Conservation (phyloP, 305 asterid species). For the Solanum aculeatissimum region DNA sequence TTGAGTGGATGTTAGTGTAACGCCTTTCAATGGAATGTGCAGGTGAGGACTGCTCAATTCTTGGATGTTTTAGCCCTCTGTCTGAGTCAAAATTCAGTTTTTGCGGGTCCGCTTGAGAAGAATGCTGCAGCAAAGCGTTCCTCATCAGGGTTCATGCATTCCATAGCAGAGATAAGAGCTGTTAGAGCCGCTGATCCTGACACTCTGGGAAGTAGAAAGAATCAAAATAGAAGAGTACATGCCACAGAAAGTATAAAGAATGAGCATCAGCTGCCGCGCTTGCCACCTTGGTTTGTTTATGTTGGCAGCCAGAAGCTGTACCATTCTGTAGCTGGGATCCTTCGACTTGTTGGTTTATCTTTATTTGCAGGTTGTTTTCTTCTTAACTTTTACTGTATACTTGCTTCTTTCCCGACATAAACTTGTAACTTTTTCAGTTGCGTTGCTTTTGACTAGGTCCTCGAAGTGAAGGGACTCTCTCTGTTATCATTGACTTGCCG, state of each 20-base stretch:
- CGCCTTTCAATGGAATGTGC: conserved; percentile 5
- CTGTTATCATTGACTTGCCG: conserved; percentile 65
- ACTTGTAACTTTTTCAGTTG: not conserved
- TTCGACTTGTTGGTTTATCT: conserved; percentile 69
- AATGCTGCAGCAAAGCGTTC: conserved; percentile 45
- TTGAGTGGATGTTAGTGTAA: not conserved
- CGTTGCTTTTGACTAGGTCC: conserved; percentile 32
- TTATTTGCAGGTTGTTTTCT: conserved; percentile 54
- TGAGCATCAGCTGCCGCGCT: conserved; percentile 59
- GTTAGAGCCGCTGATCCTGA: conserved; percentile 14
- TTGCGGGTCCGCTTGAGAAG: conserved; percentile 80
- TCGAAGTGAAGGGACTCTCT: conserved; percentile 53
- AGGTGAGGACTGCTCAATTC: conserved; percentile 77
- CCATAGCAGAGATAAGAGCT: conserved; percentile 78
- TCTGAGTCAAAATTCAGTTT: conserved; percentile 75
- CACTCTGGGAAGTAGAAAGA: conserved; percentile 21
- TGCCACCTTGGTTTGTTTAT: conserved; percentile 89
- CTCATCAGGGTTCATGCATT: conserved; percentile 66
- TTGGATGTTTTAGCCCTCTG: conserved; percentile 85
- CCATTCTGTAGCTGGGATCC: conserved; percentile 64
- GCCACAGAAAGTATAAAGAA: conserved; percentile 27
- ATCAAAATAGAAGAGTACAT: conserved; percentile 26
- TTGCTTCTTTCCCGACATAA: not conserved
- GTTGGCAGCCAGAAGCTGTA: conserved; percentile 71
- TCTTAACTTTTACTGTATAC: not conserved